Evolutionary conservation across 768 basidiomycete genomes (phyloP).

Genomic region (Lactarius pseudohatsudake): DNA sequence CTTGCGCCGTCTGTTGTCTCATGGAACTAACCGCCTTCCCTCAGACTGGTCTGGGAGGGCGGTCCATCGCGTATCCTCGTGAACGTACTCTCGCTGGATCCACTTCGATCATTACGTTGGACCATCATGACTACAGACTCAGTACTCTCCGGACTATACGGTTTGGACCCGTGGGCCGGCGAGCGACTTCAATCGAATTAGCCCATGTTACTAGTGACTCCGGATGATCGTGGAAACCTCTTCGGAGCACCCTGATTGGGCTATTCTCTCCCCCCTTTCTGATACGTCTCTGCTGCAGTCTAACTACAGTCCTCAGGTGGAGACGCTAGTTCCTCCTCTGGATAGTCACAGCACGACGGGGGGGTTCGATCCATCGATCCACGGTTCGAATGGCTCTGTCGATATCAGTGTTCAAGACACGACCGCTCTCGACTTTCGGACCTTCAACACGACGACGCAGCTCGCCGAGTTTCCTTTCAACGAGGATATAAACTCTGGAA

Average conservation of each 20-base stretch:
- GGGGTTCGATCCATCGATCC: constrained; percentile 30
- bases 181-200: constrained; percentile 27
- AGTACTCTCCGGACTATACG: constrained; percentile 3
- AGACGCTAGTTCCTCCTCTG: not conserved
- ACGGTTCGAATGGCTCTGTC: constrained; percentile 30
- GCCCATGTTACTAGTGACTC: constrained; percentile 23
- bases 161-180: constrained; percentile 24
- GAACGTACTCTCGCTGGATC: constrained; percentile 28
- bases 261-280: not conserved
- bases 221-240: constrained; percentile 29
- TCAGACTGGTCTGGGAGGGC: constrained; percentile 19
- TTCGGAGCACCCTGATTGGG: constrained; percentile 17
- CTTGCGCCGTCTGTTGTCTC: not conserved
- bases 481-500: too few relatives aligned
- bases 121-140: not conserved
- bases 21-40: constrained; percentile 29
- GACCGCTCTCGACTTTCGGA: not conserved
- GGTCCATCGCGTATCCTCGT: constrained; percentile 24
- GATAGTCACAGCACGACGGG: constrained; percentile 30
- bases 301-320: constrained; percentile 1
- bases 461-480: not conserved
- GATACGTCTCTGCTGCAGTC: not conserved
- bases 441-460: constrained; percentile 22
- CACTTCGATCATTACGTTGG: constrained; percentile 27
- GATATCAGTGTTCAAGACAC: constrained; percentile 29